Percentiles rank a stretch among this genome's conserved stretches.
These are phyloP conservation scores for Porogramme epimiltina DNA, from an alignment of 1,284 basidiomycete species.

Conservation along the genomic window DNA sequence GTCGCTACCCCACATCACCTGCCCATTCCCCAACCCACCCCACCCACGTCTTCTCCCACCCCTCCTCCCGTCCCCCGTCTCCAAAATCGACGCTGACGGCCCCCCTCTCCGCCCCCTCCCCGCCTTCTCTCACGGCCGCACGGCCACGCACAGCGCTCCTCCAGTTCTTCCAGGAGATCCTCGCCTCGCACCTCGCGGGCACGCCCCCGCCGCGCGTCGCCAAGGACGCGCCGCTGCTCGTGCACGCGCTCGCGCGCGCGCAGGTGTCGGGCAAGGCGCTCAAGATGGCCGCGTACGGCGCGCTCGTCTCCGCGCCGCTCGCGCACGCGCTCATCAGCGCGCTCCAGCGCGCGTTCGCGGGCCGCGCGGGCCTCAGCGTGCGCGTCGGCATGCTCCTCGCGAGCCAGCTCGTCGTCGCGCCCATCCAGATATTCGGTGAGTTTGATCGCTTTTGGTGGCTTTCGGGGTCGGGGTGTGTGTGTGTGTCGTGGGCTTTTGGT, in stretches of 20 bases:
- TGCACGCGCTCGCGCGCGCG: conserved; percentile 53
- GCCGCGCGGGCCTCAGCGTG: conserved; percentile 68
- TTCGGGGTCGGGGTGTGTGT: background rate
- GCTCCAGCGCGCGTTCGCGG: conserved; percentile 77
- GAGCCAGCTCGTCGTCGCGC: conserved; percentile 78
- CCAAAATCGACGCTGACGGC: too few relatives aligned
- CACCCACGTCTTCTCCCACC: background rate
- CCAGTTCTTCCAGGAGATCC: conserved; percentile 80
- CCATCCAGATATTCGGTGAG: conserved; percentile 74
- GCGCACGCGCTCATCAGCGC: conserved; percentile 73
- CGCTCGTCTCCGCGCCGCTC: conserved; percentile 83
- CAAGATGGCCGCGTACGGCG: conserved; percentile 86
- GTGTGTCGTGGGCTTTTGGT: too few relatives aligned
- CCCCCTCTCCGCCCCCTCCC: too few relatives aligned
- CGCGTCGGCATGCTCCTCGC: conserved; percentile 78
- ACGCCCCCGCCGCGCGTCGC: conserved; percentile 50
- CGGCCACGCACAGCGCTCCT: conserved; percentile 65
- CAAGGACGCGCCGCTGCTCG: conserved; percentile 54
- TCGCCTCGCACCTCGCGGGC: conserved; percentile 72
- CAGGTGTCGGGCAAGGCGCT: conserved; percentile 67
- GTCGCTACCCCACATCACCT: background rate
- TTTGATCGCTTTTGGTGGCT: conserved; percentile 11
- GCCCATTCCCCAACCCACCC: background rate
- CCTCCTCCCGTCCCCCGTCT: background rate
- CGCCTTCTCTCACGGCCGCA: too few relatives aligned